Evolutionary conservation across 768 basidiomycete species (phyloP).

Genomic region (Amyloporia xantha): DNA sequence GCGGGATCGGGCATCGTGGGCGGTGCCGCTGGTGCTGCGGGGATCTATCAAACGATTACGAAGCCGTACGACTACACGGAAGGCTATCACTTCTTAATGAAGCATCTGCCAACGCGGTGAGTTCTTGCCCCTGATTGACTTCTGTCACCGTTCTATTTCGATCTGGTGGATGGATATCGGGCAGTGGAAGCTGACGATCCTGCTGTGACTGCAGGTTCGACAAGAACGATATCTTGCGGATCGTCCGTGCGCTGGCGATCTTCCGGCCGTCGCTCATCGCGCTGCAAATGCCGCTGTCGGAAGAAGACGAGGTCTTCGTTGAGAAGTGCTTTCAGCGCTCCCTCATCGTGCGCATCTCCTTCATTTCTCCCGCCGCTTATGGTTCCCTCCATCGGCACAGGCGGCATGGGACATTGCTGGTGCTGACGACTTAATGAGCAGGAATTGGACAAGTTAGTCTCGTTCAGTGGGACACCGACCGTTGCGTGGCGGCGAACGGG

Average conservation of each 20-base stretch:
- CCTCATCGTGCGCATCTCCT: constrained; percentile 54
- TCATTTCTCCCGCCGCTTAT: constrained; percentile 8
- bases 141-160: background rate
- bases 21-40: constrained; percentile 21
- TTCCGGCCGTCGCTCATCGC: constrained; percentile 97
- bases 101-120: constrained; percentile 78
- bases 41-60: constrained; percentile 56
- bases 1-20: constrained; percentile 8
- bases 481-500: constrained; percentile 98
- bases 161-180: background rate
- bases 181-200: background rate
- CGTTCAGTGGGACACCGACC: constrained; percentile 94
- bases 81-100: constrained; percentile 96
- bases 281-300: constrained; percentile 93
- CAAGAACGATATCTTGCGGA: constrained; percentile 90
- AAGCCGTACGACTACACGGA: constrained; percentile 92
- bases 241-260: constrained; percentile 90
- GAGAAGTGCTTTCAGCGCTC: constrained; percentile 95
- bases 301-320: constrained; percentile 94
- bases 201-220: constrained; percentile 74
- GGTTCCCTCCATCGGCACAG: too few relatives aligned
- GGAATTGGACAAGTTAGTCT: constrained; percentile 97
- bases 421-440: constrained; percentile 23
- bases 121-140: too few relatives aligned
- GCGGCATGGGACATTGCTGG: background rate